Base-by-base conservation (phyloP, 345 rosid genomes). In the Lepidium africanum region DNA sequence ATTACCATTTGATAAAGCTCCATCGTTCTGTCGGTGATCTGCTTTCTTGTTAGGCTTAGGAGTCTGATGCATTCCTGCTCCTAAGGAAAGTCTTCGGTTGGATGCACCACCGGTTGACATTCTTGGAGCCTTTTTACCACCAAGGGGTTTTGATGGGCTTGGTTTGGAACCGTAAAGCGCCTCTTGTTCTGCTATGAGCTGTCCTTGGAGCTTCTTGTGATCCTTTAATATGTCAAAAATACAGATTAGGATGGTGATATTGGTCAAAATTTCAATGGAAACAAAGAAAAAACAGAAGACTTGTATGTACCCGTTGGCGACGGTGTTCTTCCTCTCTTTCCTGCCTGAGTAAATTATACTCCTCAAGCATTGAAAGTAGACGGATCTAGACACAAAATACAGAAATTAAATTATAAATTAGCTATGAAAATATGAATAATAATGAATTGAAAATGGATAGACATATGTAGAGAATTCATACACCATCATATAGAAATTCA, bases 251-350 rank as follows among this genome's bases (percentile, higher is more conserved):
- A 61, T 9, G 63, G 2, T 19, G 21, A 43, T 15, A 67, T 36
- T 45, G 42, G 37, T 38, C 21, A 25, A 19, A 55, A 27, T 7
- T 36, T 39, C 12, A 40, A 63, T 35, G 53, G 43, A 16, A 61
- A 16, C 36, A 60, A 17, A 54, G 2, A 10, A 50, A 15, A 60
- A n/a, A 54, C 1, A 10, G 41, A 15, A 17, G 54, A 25, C 27
- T 25, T 25, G 27, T 25, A 49, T 67, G 30, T 89, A 95, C 98
- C 71, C 97, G 78, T 70, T 85, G 86, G 65, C 98, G 81, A 70
- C 94, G 88, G 37, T 76, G 89, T 75, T 95, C 98, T 85, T 95
- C 89, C 75, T 95, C 99, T 79, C 88, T 95, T 84, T 95, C 99
- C 46, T 95, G 84, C 43, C 94, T 80, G 40, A 87, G 75, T 56